Percentiles rank a stretch among this genome's conserved stretches.
Evolutionary conservation across 164 flowering plant species (phyloP).

Genomic region (Saururus chinensis): DNA sequence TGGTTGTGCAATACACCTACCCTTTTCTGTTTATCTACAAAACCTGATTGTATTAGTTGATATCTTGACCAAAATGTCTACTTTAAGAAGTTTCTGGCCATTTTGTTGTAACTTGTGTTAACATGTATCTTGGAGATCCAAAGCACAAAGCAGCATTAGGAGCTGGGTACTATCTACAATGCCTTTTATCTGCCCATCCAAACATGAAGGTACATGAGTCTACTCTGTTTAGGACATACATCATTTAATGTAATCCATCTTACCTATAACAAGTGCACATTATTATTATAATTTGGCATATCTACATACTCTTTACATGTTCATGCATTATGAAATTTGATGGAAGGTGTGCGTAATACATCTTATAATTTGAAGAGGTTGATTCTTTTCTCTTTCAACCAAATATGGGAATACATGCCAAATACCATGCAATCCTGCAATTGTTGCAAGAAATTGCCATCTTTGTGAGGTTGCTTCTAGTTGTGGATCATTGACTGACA

Average conservation of each 20-base stretch:
- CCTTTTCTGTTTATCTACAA: too few species aligned
- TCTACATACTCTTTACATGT: too few species aligned
- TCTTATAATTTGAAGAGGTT: slow-evolving; percentile 60
- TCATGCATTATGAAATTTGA: too few species aligned
- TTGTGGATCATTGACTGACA: not conserved
- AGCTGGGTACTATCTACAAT: slow-evolving; percentile 75
- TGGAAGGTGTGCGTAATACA: too few species aligned
- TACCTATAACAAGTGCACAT: too few species aligned
- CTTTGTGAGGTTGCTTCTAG: slow-evolving; percentile 69
- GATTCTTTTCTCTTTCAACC: slow-evolving; percentile 91
- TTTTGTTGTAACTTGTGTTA: slow-evolving; percentile 2
- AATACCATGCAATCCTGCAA: slow-evolving; percentile 95
- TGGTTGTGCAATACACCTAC: not conserved
- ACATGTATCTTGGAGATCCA: slow-evolving; percentile 89
- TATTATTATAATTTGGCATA: too few species aligned
- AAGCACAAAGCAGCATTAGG: slow-evolving; percentile 74
- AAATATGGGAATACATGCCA: slow-evolving; percentile 63
- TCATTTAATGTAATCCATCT: too few species aligned
- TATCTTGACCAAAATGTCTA: too few species aligned
- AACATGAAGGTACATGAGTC: too few species aligned
- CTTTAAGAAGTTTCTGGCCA: not conserved
- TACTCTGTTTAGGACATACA: too few species aligned
- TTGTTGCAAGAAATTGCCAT: slow-evolving; percentile 72
- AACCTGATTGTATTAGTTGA: too few species aligned
- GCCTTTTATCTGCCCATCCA: slow-evolving; percentile 71